phyloP scores from a whole-genome alignment of 805 yeast genomes.

The Saccharomycopsis capsularis region DNA sequence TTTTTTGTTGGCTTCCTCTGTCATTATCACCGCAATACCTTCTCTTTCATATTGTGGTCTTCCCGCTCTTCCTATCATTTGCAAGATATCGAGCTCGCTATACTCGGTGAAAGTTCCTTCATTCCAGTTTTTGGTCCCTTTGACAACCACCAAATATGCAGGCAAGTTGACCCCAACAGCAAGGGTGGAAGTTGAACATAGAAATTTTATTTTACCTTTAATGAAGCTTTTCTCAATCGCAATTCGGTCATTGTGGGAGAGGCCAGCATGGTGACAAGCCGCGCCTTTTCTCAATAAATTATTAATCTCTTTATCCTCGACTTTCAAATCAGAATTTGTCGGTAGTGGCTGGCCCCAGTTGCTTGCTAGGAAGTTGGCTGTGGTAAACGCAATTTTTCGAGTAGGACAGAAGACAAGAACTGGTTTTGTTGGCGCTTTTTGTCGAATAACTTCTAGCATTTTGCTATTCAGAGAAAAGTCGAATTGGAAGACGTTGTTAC shows the following conservation, averaged over 20 bases:
- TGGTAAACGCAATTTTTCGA: slow-evolving; percentile 38
- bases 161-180: slow-evolving; percentile 59
- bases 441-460: slow-evolving; percentile 33
- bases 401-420: slow-evolving; percentile 49
- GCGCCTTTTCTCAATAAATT: slow-evolving; percentile 32
- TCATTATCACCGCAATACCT: slow-evolving; percentile 45
- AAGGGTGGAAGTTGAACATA: slow-evolving; percentile 54
- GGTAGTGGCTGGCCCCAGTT: too few species aligned
- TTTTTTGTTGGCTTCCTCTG: slow-evolving; percentile 30
- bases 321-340: slow-evolving; percentile 3
- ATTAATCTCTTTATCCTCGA: slow-evolving; percentile 28
- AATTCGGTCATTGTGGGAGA: slow-evolving; percentile 39
- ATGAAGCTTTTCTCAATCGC: slow-evolving; percentile 40
- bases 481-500: slow-evolving; percentile 41
- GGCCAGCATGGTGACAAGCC: slow-evolving; percentile 56
- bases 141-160: slow-evolving; percentile 52
- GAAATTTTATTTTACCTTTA: slow-evolving; percentile 34
- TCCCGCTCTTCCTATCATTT: slow-evolving; percentile 65
- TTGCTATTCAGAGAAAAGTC: slow-evolving; percentile 39
- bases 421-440: slow-evolving; percentile 37
- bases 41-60: slow-evolving; percentile 50
- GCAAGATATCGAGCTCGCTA: slow-evolving; percentile 47
- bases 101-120: slow-evolving; percentile 45
- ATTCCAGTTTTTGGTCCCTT: slow-evolving; percentile 55
- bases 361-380: slow-evolving; percentile 37